Base-by-base conservation (phyloP, 257 asterid species). In the Rhazya stricta region DNA sequence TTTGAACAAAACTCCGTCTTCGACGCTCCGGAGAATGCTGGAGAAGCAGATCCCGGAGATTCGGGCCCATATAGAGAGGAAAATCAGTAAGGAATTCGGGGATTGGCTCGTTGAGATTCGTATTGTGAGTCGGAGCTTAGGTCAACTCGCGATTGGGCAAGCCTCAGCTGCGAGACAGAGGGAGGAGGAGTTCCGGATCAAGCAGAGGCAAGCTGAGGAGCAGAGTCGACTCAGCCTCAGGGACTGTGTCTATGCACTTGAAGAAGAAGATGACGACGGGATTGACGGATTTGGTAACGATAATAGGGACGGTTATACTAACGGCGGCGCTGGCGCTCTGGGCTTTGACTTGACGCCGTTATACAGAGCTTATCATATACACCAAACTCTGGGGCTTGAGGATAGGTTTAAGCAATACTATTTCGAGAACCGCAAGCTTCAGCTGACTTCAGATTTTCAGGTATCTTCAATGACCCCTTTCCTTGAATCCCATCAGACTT, bases 81-180 rank as follows among this genome's bases (percentile, higher is more conserved):
- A 79, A 75, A 91, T 94, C 58, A 90, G 86, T 82, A 89, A 89
- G 69, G 97, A 94, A 82, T 89, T 94, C 46, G 97, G 97, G 9
- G 99, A 94, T 82, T 94, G 99, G 99, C 86, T 94, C 2, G 97
- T 94, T 10, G 97, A 92, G 78, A 94, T 94, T 85, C 96, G 99
- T 4, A 76, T 79, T 2, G 99, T 86, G 75, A 89, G 97, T 81
- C 86, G 97, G 63, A 92, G 91, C 73, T 76, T 94, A 58, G 99
- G 99, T 39, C 99, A 94, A 82, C 85, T 92, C 25, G 98, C 99
- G n/a, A 92, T 94, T 34, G 98, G 99, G 16, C 99, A 94, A 83
- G 99, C 99, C 34, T 92, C 99, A 0, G 97, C 99, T 3, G 94
- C 89, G 30, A 86, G 99, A 56, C 98, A 92, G 82, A 86, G 99